Percentiles rank a stretch among this genome's conserved stretches.
Evolutionary conservation across 2,329 filamentous ascomycete genomes (phyloP).

Genomic region (Epichloe hybrida): DNA sequence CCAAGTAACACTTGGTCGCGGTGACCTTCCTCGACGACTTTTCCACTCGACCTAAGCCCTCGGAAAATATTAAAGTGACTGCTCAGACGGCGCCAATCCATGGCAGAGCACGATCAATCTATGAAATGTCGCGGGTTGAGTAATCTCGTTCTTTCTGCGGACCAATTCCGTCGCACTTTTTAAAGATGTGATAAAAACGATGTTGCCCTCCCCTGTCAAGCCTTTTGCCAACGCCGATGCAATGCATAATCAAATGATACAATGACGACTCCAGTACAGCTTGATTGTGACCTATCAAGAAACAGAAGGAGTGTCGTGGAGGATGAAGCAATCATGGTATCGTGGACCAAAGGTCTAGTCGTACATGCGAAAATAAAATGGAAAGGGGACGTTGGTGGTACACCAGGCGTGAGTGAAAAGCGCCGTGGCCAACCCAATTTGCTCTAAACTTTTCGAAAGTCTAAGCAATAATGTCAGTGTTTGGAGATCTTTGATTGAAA

Average conservation of each 20-base stretch:
- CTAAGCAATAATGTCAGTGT: slow-evolving; percentile 15
- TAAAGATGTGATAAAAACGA: slow-evolving; percentile 10
- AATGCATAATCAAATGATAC: slow-evolving; percentile 36
- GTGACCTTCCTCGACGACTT: background rate
- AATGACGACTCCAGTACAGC: slow-evolving; percentile 13
- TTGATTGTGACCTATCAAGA: slow-evolving; percentile 15
- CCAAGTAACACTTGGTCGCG: background rate
- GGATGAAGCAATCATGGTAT: slow-evolving; percentile 31
- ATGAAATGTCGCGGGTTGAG: slow-evolving; percentile 25
- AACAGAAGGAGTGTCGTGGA: background rate
- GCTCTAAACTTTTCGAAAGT: slow-evolving; percentile 44
- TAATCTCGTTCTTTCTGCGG: slow-evolving; percentile 24
- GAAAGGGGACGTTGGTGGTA: slow-evolving; percentile 9
- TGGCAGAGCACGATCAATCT: slow-evolving; percentile 23
- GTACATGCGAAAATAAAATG: slow-evolving; percentile 21
- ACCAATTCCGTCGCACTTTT: slow-evolving; percentile 16
- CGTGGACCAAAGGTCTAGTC: slow-evolving; percentile 30
- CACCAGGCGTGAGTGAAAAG: slow-evolving; percentile 1
- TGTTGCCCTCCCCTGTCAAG: slow-evolving; percentile 16
- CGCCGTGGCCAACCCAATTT: slow-evolving; percentile 5
- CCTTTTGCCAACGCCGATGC: slow-evolving; percentile 41
- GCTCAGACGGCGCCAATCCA: slow-evolving; percentile 3
- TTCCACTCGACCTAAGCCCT: slow-evolving; percentile 13
- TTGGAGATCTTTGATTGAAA: too few relatives aligned
- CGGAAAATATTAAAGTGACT: slow-evolving; percentile 18